These are phyloP conservation scores for Trametopsis cervina DNA, from an alignment of 768 basidiomycete species.

Conservation along the genomic window DNA sequence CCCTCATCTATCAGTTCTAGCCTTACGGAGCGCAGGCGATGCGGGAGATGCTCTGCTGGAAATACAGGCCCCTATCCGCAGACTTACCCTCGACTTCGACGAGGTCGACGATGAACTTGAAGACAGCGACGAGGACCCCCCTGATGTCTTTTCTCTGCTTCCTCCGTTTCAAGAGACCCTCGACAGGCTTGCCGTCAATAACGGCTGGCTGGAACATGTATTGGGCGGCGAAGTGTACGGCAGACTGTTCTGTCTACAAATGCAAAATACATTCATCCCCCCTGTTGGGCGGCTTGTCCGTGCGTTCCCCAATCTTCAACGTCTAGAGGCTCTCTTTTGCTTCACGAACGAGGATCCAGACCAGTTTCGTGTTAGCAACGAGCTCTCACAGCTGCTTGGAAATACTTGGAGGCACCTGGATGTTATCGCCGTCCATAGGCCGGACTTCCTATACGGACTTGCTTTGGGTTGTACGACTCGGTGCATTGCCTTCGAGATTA, in stretches of 20 bases:
- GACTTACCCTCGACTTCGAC: neutral
- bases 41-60: neutral
- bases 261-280: neutral
- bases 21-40: neutral
- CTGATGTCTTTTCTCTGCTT: neutral
- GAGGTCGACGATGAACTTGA: neutral
- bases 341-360: neutral
- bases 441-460: neutral
- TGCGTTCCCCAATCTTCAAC: neutral
- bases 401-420: neutral
- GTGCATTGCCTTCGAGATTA: neutral
- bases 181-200: neutral
- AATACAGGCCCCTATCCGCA: neutral
- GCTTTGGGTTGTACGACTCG: neutral
- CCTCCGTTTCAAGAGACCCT: neutral
- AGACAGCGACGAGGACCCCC: neutral
- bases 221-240: neutral
- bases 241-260: neutral
- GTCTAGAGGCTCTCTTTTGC: neutral
- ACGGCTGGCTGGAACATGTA: neutral
- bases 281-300: neutral
- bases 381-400: neutral
- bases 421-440: neutral
- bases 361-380: neutral
- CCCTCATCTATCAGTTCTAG: neutral